Evolutionary conservation across 164 flowering plant species (phyloP), one percentile per base, ranked within the genome.

Genomic region (Magnolia sinica): DNA sequence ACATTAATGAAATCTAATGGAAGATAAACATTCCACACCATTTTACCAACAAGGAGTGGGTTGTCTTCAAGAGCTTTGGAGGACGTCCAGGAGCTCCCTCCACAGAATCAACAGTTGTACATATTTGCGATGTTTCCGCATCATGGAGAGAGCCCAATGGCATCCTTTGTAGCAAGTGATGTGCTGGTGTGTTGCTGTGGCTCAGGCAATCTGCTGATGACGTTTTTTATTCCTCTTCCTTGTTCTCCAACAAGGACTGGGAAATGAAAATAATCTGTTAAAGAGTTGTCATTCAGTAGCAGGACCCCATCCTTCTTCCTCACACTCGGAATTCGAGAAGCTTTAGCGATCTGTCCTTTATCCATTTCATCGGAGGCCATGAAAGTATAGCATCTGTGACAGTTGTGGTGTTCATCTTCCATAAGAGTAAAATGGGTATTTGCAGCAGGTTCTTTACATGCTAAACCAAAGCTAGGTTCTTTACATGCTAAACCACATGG

Each of bases 61-160:
- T 85, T 71, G 87, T 83, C 77, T 88, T 84, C 58, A 89, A 84
- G 79, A 85, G 71, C 81, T 81, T 83, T 55, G 89, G 77, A 80
- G 68, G 81, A 74, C 75, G 73, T 73, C 82, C 81, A 73, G 80
- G 67, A 14, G 77, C 24, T 22, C 74, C 85, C 70, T 81, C 81
- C 73, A 81, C 68, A 31, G 89, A 83, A 74, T 87, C 85, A 50
- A 87, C 76, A 58, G 84, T 82, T 10, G 89, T 70, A 75, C 82
- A 73, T 75, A 85, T 52, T 58, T 72, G 76, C 72, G 68, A 45
- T 51, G 82, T 79, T 55, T 79, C 79, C 73, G 29, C 61, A 70
- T 78, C 78, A 72, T 81, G 78, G 64, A 79, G 23, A 69, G 77
- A 72, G 73, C 77, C 76, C 11, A 37, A 58, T 8, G 86, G 70